Percentiles rank a stretch among this genome's conserved stretches.
These are phyloP conservation scores for Mycena galopus DNA, from an alignment of 768 basidiomycete species.

Conservation along the genomic window DNA sequence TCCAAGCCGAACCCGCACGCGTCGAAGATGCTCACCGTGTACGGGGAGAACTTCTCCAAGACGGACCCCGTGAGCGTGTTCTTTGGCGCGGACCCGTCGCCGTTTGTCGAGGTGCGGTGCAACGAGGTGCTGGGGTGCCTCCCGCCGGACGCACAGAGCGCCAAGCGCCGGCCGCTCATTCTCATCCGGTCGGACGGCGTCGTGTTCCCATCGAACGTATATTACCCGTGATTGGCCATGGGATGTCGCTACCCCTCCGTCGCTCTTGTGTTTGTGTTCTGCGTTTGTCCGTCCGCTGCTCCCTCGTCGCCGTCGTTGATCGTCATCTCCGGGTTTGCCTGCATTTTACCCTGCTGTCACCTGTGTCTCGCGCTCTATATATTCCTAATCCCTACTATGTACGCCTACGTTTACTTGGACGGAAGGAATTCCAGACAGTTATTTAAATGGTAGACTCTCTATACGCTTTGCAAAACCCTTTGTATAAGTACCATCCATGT, in stretches of 20 bases:
- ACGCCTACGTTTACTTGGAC: constrained; percentile 17
- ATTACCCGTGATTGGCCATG: constrained; percentile 75
- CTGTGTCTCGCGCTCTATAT: constrained; percentile 15
- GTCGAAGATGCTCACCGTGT: constrained; percentile 86
- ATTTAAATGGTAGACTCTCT: constrained; percentile 1
- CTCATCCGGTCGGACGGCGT: constrained; percentile 89
- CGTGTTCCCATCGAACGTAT: constrained; percentile 85
- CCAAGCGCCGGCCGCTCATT: constrained; percentile 83
- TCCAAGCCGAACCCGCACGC: constrained; percentile 84
- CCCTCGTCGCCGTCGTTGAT: constrained; percentile 1
- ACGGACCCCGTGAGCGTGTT: constrained; percentile 84
- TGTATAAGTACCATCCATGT: neutral
- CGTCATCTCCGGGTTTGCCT: constrained; percentile 9
- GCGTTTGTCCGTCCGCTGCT: neutral
- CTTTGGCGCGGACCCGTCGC: constrained; percentile 89
- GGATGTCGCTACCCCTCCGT: constrained; percentile 29
- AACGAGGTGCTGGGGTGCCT: constrained; percentile 87
- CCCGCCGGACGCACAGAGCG: constrained; percentile 76
- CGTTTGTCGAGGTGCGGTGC: constrained; percentile 90
- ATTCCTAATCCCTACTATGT: constrained; percentile 28
- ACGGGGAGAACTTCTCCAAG: constrained; percentile 92
- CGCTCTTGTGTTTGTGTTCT: constrained; percentile 26
- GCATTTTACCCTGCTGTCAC: constrained; percentile 15
- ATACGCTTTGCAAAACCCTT: neutral
- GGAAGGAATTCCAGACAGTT: constrained; percentile 14